These are phyloP conservation scores for Colletotrichum spinosum DNA, from an alignment of 2,329 filamentous ascomycete genomes.

Conservation along the genomic window DNA sequence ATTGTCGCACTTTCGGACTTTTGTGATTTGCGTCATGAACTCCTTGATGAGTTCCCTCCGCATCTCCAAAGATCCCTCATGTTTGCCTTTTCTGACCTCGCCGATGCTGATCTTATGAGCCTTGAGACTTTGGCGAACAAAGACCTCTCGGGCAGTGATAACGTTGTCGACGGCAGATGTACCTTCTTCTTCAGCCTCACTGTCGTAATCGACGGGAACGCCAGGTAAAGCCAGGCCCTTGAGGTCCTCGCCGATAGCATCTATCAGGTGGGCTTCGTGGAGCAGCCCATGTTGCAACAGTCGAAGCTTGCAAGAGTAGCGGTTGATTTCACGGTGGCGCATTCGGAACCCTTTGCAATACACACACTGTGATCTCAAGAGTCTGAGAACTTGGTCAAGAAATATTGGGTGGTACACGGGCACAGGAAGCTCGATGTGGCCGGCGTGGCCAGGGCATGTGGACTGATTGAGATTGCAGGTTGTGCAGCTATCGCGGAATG, in stretches of 20 bases:
- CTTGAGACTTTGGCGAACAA: constrained; percentile 79
- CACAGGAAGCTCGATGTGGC: constrained; percentile 93
- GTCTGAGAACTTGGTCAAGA: constrained; percentile 88
- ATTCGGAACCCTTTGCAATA: constrained; percentile 92
- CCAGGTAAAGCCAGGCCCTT: constrained; percentile 55
- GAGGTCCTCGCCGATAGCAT: constrained; percentile 61
- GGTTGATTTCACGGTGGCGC: constrained; percentile 79
- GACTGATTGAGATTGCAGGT: constrained; percentile 89
- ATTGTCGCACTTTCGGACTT: constrained; percentile 74
- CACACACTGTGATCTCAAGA: constrained; percentile 87
- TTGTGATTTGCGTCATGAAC: constrained; percentile 80
- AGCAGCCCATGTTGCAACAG: constrained; percentile 88
- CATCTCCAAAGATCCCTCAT: constrained; percentile 83
- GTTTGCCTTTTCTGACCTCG: constrained; percentile 74
- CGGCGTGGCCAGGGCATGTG: constrained; percentile 90
- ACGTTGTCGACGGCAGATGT: constrained; percentile 63
- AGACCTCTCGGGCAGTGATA: constrained; percentile 68
- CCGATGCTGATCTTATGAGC: constrained; percentile 62
- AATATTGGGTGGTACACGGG: constrained; percentile 97
- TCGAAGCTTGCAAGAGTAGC: constrained; percentile 85
- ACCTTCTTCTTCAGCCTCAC: constrained; percentile 75
- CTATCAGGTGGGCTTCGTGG: constrained; percentile 72
- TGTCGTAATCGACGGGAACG: constrained; percentile 56
- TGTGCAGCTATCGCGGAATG: constrained; percentile 73
- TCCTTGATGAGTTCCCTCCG: constrained; percentile 82